These are phyloP conservation scores for Gamarada debralockiae DNA, from an alignment of 495 filamentous ascomycete species.

Conservation along the genomic window DNA sequence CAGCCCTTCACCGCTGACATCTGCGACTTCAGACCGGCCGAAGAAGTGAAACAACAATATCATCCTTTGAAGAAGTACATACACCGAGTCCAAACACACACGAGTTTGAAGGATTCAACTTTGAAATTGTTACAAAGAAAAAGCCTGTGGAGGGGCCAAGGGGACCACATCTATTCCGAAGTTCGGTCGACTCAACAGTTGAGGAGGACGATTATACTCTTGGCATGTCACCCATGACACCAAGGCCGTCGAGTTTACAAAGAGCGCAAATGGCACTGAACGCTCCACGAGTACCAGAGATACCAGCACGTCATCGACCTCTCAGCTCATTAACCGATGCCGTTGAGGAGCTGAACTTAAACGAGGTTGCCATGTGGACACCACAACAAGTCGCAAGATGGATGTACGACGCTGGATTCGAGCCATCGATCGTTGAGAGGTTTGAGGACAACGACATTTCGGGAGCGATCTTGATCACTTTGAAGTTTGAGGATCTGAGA, in stretches of 20 bases:
- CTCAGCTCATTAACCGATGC: slow-evolving; percentile 35
- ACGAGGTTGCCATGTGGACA: slow-evolving; percentile 59
- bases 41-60: slow-evolving; percentile 68
- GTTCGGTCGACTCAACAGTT: slow-evolving; percentile 37
- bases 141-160: slow-evolving; percentile 73
- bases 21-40: slow-evolving; percentile 44
- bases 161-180: slow-evolving; percentile 87
- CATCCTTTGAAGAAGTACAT: slow-evolving; percentile 69
- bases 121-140: slow-evolving; percentile 35
- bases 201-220: slow-evolving; percentile 58
- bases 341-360: slow-evolving; percentile 50
- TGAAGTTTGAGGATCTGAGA: slow-evolving; percentile 91
- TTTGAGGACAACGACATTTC: slow-evolving; percentile 90
- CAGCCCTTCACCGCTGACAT: slow-evolving; percentile 11
- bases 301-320: slow-evolving; percentile 26
- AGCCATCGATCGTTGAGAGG: slow-evolving; percentile 68
- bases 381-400: slow-evolving; percentile 74
- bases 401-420: slow-evolving; percentile 71
- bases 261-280: slow-evolving; percentile 20
- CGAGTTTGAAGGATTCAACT: slow-evolving; percentile 38
- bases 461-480: slow-evolving; percentile 72
- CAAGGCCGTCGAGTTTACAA: slow-evolving; percentile 28
- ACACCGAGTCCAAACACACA: slow-evolving; percentile 54
- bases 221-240: slow-evolving; percentile 60
- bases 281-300: slow-evolving; percentile 17